phyloP scores from a whole-genome alignment of 352 stramenopile species.

The Albugo laibachii region DNA sequence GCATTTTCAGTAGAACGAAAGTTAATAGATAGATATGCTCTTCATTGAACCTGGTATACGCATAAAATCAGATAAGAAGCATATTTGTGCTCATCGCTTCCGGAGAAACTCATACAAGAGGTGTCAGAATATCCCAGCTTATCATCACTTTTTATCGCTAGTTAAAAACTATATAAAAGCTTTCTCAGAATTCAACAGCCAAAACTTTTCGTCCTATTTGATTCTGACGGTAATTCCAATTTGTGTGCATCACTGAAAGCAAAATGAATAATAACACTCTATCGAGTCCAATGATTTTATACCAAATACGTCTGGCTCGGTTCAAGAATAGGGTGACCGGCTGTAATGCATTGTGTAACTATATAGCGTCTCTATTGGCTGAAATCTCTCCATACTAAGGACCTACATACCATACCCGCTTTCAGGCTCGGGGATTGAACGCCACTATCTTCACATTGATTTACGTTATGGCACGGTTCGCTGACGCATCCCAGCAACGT shows the following conservation, averaged over 20 bases:
- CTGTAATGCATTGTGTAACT: too few relatives aligned
- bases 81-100: slow-evolving; percentile 1
- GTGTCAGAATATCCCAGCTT: slow-evolving; percentile 79
- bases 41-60: neutral
- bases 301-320: too few relatives aligned
- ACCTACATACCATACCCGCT: too few relatives aligned
- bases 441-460: too few relatives aligned
- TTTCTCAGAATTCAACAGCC: slow-evolving; percentile 75
- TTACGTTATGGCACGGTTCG: too few relatives aligned
- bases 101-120: slow-evolving; percentile 68
- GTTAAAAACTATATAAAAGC: slow-evolving; percentile 1
- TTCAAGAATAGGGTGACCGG: too few relatives aligned
- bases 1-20: slow-evolving; percentile 4
- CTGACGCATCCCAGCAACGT: too few relatives aligned
- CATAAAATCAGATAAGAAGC: slow-evolving; percentile 1
- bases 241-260: slow-evolving; percentile 64
- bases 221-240: slow-evolving; percentile 82
- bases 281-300: too few relatives aligned
- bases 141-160: slow-evolving; percentile 49
- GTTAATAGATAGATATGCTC: neutral
- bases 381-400: too few relatives aligned
- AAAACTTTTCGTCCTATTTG: slow-evolving; percentile 60
- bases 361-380: too few relatives aligned
- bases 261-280: too few relatives aligned
- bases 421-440: too few relatives aligned